These are phyloP conservation scores for Takakia lepidozioides DNA, from an alignment of 225 moss, liverwort and hornwort species.

Conservation along the genomic window DNA sequence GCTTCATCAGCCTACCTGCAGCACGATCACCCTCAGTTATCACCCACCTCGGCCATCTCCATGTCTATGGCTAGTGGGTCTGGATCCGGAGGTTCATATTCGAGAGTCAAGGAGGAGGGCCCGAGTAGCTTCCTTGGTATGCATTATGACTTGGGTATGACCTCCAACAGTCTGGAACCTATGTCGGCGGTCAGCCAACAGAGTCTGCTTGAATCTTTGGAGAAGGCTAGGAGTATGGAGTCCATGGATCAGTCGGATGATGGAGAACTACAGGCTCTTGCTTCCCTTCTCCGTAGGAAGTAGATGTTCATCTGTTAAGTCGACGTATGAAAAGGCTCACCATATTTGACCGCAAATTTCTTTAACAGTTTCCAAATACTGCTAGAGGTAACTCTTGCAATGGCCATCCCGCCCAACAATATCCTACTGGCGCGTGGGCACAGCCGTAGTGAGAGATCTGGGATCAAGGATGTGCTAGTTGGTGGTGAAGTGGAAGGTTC, in stretches of 20 bases:
- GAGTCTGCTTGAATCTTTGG: slow-evolving; percentile 46
- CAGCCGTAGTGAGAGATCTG: too few species aligned
- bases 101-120: slow-evolving; percentile 76
- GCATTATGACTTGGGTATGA: slow-evolving; percentile 63
- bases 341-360: too few species aligned
- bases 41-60: slow-evolving; percentile 42
- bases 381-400: too few species aligned
- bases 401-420: too few species aligned
- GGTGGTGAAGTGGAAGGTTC: too few species aligned
- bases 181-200: slow-evolving; percentile 35
- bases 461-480: too few species aligned
- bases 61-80: slow-evolving; percentile 64
- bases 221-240: slow-evolving; percentile 46
- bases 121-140: slow-evolving; percentile 54
- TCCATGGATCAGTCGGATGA: slow-evolving; percentile 54
- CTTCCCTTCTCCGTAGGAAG: slow-evolving; percentile 25
- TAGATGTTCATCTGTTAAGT: too few species aligned
- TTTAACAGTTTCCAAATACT: too few species aligned
- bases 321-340: too few species aligned
- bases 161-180: slow-evolving; percentile 57
- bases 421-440: too few species aligned
- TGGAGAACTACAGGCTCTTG: slow-evolving; percentile 47
- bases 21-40: slow-evolving; percentile 39
- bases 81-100: slow-evolving; percentile 38
- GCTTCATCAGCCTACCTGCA: slow-evolving; percentile 25